A percentile compares a stretch with the other conserved stretches of the same genome.
Conservation (phyloP, 768 basidiomycete genomes). For the Gloeophyllum trabeum region DNA sequence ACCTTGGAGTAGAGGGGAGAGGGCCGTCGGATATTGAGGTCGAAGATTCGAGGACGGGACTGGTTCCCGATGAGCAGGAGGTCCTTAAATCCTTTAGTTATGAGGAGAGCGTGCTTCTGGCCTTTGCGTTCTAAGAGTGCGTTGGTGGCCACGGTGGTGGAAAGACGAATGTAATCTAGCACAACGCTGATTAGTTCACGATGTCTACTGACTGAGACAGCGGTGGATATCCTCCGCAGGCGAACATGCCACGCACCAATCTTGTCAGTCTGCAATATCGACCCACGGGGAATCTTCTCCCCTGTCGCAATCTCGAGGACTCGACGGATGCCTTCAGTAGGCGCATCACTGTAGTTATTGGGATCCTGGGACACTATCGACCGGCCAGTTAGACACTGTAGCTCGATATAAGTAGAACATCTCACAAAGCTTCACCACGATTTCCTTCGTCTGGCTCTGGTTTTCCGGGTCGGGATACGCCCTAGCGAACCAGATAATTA, state of each 20-base stretch:
- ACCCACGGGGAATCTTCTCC: conserved; percentile 52
- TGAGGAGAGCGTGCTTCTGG: conserved; percentile 80
- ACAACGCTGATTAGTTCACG: not conserved
- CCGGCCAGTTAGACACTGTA: not conserved
- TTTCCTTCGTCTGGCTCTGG: conserved; percentile 49
- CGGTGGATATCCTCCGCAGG: not conserved
- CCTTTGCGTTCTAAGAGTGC: conserved; percentile 93
- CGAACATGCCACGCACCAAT: conserved; percentile 42
- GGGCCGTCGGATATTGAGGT: conserved; percentile 78
- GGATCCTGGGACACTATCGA: conserved; percentile 78
- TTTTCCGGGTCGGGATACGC: conserved; percentile 68
- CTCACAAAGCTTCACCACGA: conserved; percentile 85
- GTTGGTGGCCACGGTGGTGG: conserved; percentile 94
- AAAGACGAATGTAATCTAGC: conserved; percentile 81
- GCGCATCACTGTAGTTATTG: conserved; percentile 81
- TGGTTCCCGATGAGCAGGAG: conserved; percentile 92
- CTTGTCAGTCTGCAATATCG: conserved; percentile 62
- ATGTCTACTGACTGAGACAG: not conserved
- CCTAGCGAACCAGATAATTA: conserved; percentile 18
- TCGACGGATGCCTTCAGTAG: conserved; percentile 87
- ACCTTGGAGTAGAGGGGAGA: conserved; percentile 69
- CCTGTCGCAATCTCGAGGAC: conserved; percentile 73
- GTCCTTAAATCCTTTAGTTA: conserved; percentile 87
- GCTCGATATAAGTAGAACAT: not conserved
- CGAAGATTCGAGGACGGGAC: conserved; percentile 89